phyloP scores from a whole-genome alignment of 1,139 yeast species.

The Dujonia santamariae region DNA sequence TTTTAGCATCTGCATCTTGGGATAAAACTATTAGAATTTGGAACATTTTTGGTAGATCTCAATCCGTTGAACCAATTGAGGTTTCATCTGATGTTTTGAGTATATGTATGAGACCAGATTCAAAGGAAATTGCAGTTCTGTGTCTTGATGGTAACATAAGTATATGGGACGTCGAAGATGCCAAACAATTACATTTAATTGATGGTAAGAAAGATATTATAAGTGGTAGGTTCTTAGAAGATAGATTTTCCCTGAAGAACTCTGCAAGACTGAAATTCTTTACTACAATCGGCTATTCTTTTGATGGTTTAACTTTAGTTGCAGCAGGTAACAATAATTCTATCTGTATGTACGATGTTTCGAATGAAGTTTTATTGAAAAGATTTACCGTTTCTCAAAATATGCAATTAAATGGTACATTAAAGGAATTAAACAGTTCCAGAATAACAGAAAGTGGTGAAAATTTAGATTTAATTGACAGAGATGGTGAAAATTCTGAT shows the following conservation, averaged over 20 bases:
- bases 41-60: constrained; percentile 85
- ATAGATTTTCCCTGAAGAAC: constrained; percentile 76
- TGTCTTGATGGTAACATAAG: constrained; percentile 87
- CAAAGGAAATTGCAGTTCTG: constrained; percentile 83
- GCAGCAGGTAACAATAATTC: constrained; percentile 95
- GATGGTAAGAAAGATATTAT: constrained; percentile 86
- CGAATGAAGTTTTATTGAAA: constrained; percentile 79
- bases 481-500: constrained; percentile 84
- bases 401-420: constrained; percentile 89
- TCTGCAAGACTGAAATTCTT: constrained; percentile 83
- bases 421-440: constrained; percentile 71
- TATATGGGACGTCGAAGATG: constrained; percentile 79
- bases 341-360: constrained; percentile 85
- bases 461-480: constrained; percentile 75
- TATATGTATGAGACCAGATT: constrained; percentile 85
- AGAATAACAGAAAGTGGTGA: constrained; percentile 84
- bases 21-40: constrained; percentile 91
- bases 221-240: constrained; percentile 83
- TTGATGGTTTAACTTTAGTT: constrained; percentile 82
- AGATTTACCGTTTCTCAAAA: constrained; percentile 83
- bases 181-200: constrained; percentile 75
- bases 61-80: constrained; percentile 87
- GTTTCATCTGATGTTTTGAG: constrained; percentile 83
- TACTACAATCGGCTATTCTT: constrained; percentile 77
- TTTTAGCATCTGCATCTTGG: constrained; percentile 93